Evolutionary conservation across 2,329 filamentous ascomycete genomes (phyloP).

Genomic region (Penicillium sp.): DNA sequence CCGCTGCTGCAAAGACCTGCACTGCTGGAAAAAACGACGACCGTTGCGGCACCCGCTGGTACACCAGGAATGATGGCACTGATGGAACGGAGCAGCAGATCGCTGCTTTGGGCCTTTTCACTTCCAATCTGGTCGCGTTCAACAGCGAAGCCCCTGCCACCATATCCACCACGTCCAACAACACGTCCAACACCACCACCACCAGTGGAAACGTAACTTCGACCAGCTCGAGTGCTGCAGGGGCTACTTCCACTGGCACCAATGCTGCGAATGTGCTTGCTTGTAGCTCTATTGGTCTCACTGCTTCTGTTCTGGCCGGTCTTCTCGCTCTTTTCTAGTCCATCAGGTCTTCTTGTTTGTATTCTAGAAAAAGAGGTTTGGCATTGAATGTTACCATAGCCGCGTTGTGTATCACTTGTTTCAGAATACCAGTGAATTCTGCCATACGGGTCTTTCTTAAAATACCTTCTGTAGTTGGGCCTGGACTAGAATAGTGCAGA

Average conservation of each 20-base stretch:
- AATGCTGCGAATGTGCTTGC: conserved; percentile 3
- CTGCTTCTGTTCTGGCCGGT: too few species aligned
- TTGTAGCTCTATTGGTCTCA: neutral
- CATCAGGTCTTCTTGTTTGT: too few species aligned
- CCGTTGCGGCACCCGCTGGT: conserved; percentile 12
- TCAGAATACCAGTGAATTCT: too few species aligned
- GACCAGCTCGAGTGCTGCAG: neutral
- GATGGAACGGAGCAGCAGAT: conserved; percentile 6
- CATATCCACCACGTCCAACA: neutral
- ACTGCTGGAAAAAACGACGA: conserved; percentile 41
- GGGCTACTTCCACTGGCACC: neutral
- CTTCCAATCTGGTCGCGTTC: conserved; percentile 13
- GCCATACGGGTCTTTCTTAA: too few species aligned
- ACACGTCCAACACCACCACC: neutral
- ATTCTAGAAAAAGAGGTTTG: too few species aligned
- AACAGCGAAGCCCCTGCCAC: neutral
- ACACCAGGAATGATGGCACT: conserved; percentile 4
- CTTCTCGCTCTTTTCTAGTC: too few species aligned
- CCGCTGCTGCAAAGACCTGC: conserved; percentile 61
- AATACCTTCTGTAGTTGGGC: too few species aligned
- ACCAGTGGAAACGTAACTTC: conserved; percentile 1
- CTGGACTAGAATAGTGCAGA: too few species aligned
- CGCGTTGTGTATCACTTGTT: too few species aligned
- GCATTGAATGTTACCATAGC: too few species aligned
- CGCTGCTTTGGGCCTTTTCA: conserved; percentile 8